A percentile compares a stretch with the other conserved stretches of the same genome.
Conservation (phyloP, 495 filamentous ascomycete species). For the Hyaloscypha hepaticicola region DNA sequence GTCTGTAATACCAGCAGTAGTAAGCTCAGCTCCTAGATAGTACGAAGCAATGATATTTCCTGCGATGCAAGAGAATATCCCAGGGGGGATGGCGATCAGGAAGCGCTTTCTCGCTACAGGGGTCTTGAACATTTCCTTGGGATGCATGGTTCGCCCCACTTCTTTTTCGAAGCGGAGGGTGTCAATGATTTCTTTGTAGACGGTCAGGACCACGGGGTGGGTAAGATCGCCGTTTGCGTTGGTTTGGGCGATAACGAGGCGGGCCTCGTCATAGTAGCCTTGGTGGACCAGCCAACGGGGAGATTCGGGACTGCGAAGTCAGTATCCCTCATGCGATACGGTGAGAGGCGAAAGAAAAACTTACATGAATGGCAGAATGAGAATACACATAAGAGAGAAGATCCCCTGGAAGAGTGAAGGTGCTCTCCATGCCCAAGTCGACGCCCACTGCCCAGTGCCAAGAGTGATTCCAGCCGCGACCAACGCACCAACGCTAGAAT, state of each 20-base stretch:
- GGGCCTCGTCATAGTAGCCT: conserved; percentile 47
- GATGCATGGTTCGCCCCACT: conserved; percentile 30
- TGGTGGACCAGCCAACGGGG: conserved; percentile 59
- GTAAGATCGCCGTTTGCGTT: conserved; percentile 44
- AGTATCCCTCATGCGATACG: background rate
- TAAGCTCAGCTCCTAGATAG: conserved; percentile 46
- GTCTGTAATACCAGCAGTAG: conserved; percentile 47
- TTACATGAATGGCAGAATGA: conserved; percentile 33
- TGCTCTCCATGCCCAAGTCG: conserved; percentile 29
- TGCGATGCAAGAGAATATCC: conserved; percentile 47
- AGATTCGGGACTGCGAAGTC: conserved; percentile 47
- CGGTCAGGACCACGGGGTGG: conserved; percentile 40
- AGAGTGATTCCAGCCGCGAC: conserved; percentile 42
- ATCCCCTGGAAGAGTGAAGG: conserved; percentile 26
- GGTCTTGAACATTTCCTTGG: conserved; percentile 40
- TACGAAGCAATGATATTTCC: conserved; percentile 53
- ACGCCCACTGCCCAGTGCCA: conserved; percentile 19
- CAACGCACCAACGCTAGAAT: conserved; percentile 38
- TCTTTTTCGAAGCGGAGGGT: conserved; percentile 48
- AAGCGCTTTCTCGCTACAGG: conserved; percentile 44
- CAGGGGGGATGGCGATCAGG: conserved; percentile 43
- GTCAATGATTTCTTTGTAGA: conserved; percentile 45
- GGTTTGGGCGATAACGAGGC: conserved; percentile 43
- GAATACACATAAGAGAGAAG: conserved; percentile 20
- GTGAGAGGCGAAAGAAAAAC: conserved; percentile 7